Evolutionary conservation across 2,329 filamentous ascomycete genomes (phyloP), one percentile per base, ranked within the genome.

Genomic region (Talaromyces amestolkiae): DNA sequence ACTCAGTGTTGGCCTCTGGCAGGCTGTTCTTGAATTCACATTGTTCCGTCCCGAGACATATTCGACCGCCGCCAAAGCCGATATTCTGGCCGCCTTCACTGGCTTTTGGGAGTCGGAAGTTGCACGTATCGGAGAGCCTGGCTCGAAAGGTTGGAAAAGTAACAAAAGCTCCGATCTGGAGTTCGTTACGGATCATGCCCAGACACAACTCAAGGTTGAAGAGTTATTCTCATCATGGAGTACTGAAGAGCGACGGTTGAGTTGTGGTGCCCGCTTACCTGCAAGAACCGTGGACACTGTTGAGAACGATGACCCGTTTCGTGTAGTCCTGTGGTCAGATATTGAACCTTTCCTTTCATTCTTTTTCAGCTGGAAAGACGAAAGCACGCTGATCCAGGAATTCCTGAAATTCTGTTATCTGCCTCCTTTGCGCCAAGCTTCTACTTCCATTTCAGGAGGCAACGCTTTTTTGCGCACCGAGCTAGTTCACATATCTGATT

Each of bases 41-140:
- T 85, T 92, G 66, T 87, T 87, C 56, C 81, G 82, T 3, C 87
- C 90, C 2, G 61, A 70, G 3, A 64, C 73, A 5, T 60, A 78
- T 35, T 68, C 49, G 24, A 54, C 64, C 9, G 56, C 65, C 63
- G 19, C 65, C 9, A 5, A 51, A 24, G 53, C 69, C 22, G 37
- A 68, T 59, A 58, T 68, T 67, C 15, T 78, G 33, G 53, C 70
- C n/a, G 68, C 71, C 0, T 91, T 97, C 67, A 81, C 85, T 58
- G 84, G 88, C 2, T 97, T 95, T 68, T 98, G 95, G 95, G 92
- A 97, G 66, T 91, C 88, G 65, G 94, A 97, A 73, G 83, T 87
- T 0, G 82, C 90, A 0, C 86, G 94, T 6, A 85, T 97, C 63
- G 94, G 94, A 10, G 94, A 98, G 70, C 72, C 78, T 0, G 82